Base-by-base conservation (phyloP, 371 early-diverging fungal species). In the Phascolomyces articulosus region DNA sequence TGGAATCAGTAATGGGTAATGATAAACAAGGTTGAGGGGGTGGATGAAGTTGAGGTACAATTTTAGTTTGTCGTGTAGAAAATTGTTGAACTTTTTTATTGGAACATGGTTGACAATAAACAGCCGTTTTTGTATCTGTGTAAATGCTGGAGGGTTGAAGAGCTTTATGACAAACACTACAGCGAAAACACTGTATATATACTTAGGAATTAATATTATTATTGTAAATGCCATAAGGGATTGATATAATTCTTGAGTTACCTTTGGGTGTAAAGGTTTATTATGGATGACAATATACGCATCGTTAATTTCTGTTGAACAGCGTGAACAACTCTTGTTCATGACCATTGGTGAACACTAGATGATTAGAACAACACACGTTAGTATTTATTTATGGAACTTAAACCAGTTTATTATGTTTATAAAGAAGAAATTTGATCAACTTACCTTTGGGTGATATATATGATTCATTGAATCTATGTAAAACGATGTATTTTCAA, bases 371-470 rank as follows among this genome's bases (percentile, higher is more conserved):
- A 23, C 24, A 47, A 9, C 23, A 47, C 7, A 61, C 11, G 53
- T 54, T 8, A 6, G 27, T 51, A 54, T 9, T 38, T 62, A 13
- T 40, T 8, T 34, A 47, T 34, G 54, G 23, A 28, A 47, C 41
- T 53, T 55, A 60, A 34, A 21, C 18, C n/a, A n/a, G n/a, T n/a
- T n/a, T n/a, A n/a, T n/a, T n/a, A n/a, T n/a, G n/a, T n/a, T n/a
- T n/a, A n/a, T n/a, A n/a, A n/a, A n/a, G n/a, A n/a, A n/a, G n/a
- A n/a, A n/a, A n/a, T n/a, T n/a, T n/a, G n/a, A n/a, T n/a, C n/a
- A n/a, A 29, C n/a, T 62, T 59, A 77, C 81, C 38, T 71, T 40
- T n/a, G 72, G 72, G 69, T 81, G 82, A 31, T 71, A 81, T 2
- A 78, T 65, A 10, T 55, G 55, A 26, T 64, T 65, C 1, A 31